These are phyloP conservation scores for Phaeosphaeriaceae sp. DNA, from an alignment of 2,329 filamentous ascomycete genomes.

Conservation along the genomic window DNA sequence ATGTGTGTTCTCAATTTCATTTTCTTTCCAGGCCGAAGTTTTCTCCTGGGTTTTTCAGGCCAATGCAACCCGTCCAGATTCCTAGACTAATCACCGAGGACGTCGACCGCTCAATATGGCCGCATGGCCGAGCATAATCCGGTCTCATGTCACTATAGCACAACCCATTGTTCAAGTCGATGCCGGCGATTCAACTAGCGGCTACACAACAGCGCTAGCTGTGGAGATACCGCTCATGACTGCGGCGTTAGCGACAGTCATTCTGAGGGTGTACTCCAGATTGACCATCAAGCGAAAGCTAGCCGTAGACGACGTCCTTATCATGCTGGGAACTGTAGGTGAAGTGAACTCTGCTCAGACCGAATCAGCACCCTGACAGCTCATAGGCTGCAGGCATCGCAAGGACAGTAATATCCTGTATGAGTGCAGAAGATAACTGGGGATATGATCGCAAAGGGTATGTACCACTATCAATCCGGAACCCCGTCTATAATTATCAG, in stretches of 20 bases:
- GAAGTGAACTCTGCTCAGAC: background rate
- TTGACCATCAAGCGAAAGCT: constrained; percentile 31
- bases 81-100: background rate
- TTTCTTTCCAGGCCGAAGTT: constrained; percentile 1
- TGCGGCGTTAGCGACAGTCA: constrained; percentile 29
- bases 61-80: background rate
- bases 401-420: constrained; percentile 34
- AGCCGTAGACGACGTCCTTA: constrained; percentile 33
- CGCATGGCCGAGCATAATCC: constrained; percentile 3
- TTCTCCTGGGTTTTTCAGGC: background rate
- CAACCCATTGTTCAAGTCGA: background rate
- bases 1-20: constrained; percentile 5
- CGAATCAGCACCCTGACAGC: constrained; percentile 10
- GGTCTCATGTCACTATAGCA: constrained; percentile 8
- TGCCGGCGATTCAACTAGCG: constrained; percentile 10
- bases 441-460: constrained; percentile 35
- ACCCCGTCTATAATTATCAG: background rate
- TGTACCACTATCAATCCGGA: background rate
- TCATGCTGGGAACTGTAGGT: constrained; percentile 27
- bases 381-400: constrained; percentile 26
- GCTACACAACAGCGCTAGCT: constrained; percentile 23
- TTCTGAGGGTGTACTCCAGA: constrained; percentile 32
- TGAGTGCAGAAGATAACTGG: constrained; percentile 33
- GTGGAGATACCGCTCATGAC: constrained; percentile 38
- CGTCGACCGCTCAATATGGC: background rate